These are phyloP conservation scores for Penicillium silybi DNA, from an alignment of 495 filamentous ascomycete species.

Conservation along the genomic window DNA sequence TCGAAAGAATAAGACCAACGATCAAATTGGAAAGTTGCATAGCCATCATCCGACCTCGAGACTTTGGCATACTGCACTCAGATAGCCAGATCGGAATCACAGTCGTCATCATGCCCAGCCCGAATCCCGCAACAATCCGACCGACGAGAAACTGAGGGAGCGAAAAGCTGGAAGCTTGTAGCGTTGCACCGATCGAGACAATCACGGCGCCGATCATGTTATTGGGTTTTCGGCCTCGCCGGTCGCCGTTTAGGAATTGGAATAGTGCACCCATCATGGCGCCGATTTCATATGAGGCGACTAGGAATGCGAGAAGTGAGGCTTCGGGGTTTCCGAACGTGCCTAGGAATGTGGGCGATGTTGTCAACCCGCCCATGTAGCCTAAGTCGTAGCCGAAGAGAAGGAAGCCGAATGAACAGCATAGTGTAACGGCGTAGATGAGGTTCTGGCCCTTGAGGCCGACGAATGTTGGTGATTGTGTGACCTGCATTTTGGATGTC, in stretches of 20 bases:
- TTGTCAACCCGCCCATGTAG: conserved; percentile 22
- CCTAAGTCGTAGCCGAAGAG: conserved; percentile 22
- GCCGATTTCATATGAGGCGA: conserved; percentile 20
- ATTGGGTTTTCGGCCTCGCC: conserved; percentile 54
- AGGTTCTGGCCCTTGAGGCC: conserved; percentile 23
- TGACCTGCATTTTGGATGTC: background rate
- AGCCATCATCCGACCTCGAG: conserved; percentile 59
- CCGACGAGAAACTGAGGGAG: conserved; percentile 59
- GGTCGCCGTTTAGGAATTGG: conserved; percentile 27
- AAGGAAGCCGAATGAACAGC: conserved; percentile 19
- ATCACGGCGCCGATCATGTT: conserved; percentile 57
- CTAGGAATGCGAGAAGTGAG: conserved; percentile 15
- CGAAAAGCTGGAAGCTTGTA: conserved; percentile 43
- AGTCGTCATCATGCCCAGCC: conserved; percentile 59
- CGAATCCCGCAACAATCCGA: conserved; percentile 68
- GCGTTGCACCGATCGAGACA: conserved; percentile 52
- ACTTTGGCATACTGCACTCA: conserved; percentile 60
- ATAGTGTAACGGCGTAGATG: conserved; percentile 20
- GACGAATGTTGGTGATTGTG: conserved; percentile 8
- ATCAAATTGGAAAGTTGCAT: conserved; percentile 27
- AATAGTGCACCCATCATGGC: conserved; percentile 11
- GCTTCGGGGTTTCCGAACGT: conserved; percentile 14
- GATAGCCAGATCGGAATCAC: conserved; percentile 68
- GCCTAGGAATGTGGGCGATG: conserved; percentile 13
- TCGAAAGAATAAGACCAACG: conserved; percentile 14